Conservation (phyloP, 192 early-diverging fungal species). For the Pecoramyces ruminantium region DNA sequence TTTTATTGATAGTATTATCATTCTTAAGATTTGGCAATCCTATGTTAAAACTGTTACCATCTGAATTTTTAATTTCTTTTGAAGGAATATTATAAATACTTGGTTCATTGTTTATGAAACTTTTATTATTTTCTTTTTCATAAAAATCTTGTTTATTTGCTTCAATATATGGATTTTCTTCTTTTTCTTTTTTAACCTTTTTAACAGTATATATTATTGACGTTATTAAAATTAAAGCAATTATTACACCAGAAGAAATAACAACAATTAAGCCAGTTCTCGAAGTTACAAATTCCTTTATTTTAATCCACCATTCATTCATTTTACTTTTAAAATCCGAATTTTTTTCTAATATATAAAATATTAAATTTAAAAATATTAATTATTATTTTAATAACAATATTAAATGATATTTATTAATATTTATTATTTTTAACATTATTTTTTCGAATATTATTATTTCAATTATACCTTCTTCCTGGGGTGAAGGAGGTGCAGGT, state of each 20-base stretch:
- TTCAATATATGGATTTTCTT: background rate
- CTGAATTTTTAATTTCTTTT: background rate
- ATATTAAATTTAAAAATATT: too few species aligned
- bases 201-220: background rate
- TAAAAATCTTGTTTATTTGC: background rate
- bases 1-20: background rate
- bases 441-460: too few species aligned
- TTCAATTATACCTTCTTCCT: too few species aligned
- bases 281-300: background rate
- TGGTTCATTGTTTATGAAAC: too few species aligned
- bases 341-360: too few species aligned
- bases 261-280: background rate
- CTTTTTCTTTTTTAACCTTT: background rate
- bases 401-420: too few species aligned
- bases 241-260: background rate
- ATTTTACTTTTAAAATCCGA: too few species aligned
- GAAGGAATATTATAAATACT: background rate
- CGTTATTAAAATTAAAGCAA: background rate
- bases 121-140: background rate
- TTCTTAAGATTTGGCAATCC: background rate
- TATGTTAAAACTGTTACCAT: background rate
- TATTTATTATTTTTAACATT: too few species aligned
- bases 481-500: too few species aligned
- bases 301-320: too few species aligned
- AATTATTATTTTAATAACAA: too few species aligned